Base-by-base conservation (phyloP, 116 monocot genomes). In the Zostera marina region DNA sequence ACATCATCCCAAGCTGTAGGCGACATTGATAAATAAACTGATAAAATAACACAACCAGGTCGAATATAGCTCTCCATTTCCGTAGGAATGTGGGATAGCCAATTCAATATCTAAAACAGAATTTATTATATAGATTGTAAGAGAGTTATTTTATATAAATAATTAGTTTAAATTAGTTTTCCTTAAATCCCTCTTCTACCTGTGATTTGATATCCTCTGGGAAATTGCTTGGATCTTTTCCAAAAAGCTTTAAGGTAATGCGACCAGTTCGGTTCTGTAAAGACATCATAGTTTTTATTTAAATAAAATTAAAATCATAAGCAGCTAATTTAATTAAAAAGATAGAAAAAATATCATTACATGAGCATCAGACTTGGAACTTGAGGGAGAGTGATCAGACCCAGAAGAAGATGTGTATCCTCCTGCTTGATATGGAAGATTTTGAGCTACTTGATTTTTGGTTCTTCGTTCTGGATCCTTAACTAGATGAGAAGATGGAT, bases 51-150 rank as follows among this genome's bases (percentile, higher is more conserved):
- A 66, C 98, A 99, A 54, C 98, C 98, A 48, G 98, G 98, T 19
- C 98, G 66, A 60, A 91, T 99, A 70, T 99, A 99, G 64, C 98
- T 83, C 70, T 99, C 98, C 72, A 99, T 99, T 32, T 90, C 86
- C 8, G 81, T 80, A 19, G 98, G 98, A 70, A 87, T 99, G 66
- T 71, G 69, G 47, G 91, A 76, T n/a, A 99, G 79, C 98, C 98
- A 99, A 70, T 81, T 83, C 15, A 81, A 54, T 60, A 99, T 73
- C 98, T 99, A 68, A 77, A 73, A 23, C 62, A 55, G 32, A 21
- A 56, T 9, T 55, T 23, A 55, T 25, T 14, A 59, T 43, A 19
- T 59, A 43, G 20, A 19, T 12, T 17, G 8, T 16, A 17, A 9
- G 49, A 21, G 1, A 47, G 11, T 11, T 7, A 7, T 7, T 51